Base-by-base conservation (phyloP, 805 yeast species). In the Metschnikowia noctiluminum region DNA sequence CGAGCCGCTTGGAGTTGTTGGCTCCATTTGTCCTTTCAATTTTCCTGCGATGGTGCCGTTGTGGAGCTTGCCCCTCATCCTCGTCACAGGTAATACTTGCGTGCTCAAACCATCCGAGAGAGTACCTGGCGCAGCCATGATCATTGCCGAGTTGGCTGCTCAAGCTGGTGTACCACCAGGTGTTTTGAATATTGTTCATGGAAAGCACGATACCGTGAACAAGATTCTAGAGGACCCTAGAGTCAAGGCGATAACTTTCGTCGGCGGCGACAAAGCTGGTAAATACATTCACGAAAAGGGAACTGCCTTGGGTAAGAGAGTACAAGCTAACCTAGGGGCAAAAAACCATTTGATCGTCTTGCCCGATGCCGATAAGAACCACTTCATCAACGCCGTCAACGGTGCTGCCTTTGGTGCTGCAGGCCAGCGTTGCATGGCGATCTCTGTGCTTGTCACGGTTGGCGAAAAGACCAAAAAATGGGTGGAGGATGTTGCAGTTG, bases 381-480 rank as follows among this genome's bases (percentile, higher is more conserved):
- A 80, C 53, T 78, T 87, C 42, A 69, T 85, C 57, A 82, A 80
- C 62, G 84, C 87, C 47, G 70, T 85, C 42, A 82, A 76, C 50
- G 86, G 89, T 43, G 89, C 91, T 46, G 87, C 89, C 26, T 85
- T 85, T 65, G 89, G 91, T 31, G 90, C 91, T 44, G 90, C 91
- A 15, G 92, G 91, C 53, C 92, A 85, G 74, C 80, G 90, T 63
- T 85, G 92, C 69, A 82, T 85, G 87, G 87, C 89, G 10, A 81
- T 86, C 45, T 82, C 87, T 21, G 87, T 83, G 34, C 72, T 86
- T 53, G 87, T 85, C 43, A 79, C 88, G 15, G 89, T 86, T 26
- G 90, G 90, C 37, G 50, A 47, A 26, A 73, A 76, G 52, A 74
- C 87, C 52, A 75, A 75, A 61, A 77, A 76, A 53, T 84, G 89